Base-by-base conservation (phyloP, 208 protist genomes). In the Wallacemonas sp. region DNA sequence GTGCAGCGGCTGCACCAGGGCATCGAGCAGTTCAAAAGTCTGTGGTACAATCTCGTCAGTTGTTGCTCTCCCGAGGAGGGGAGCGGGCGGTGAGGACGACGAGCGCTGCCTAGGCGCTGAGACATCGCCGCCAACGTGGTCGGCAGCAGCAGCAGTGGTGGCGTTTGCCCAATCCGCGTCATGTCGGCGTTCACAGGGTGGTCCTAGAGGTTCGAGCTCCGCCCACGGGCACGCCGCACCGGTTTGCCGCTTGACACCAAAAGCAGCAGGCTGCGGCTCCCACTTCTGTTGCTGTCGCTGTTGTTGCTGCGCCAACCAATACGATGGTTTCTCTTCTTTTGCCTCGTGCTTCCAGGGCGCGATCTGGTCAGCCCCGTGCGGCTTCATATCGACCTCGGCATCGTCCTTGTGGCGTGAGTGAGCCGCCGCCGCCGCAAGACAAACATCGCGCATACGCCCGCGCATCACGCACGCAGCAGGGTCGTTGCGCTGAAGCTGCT, bases 401-500 rank as follows among this genome's bases (percentile, higher is more conserved):
- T n/a, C n/a, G n/a, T n/a, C n/a, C n/a, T n/a, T n/a, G n/a, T n/a
- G n/a, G n/a, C n/a, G n/a, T n/a, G n/a, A n/a, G n/a, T n/a, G n/a
- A n/a, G n/a, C n/a, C n/a, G n/a, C n/a, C n/a, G n/a, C n/a, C n/a
- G n/a, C n/a, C n/a, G n/a, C n/a, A n/a, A n/a, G n/a, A n/a, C n/a
- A 44, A 53, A 72, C 75, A 26, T 44, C 45, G 22, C 69, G 47
- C 65, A 77, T 79, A 11, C 66, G 75, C 8, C 69, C 68, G 6
- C 74, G 76, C 71, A 85, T 77, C 72, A 55, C 67, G 22, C 45
- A 62, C 31, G 77, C 82, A 11, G 70, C 60, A 14, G 74, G 72
- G 45, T 88, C 82, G 2, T 74, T 60, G 2, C 68, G 66, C 56
- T 88, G 86, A 2, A 86, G 30, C 58, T 86, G 74, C 28, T 38